Conservation (phyloP, 495 filamentous ascomycete species). For the Trichoderma asperelloides region DNA sequence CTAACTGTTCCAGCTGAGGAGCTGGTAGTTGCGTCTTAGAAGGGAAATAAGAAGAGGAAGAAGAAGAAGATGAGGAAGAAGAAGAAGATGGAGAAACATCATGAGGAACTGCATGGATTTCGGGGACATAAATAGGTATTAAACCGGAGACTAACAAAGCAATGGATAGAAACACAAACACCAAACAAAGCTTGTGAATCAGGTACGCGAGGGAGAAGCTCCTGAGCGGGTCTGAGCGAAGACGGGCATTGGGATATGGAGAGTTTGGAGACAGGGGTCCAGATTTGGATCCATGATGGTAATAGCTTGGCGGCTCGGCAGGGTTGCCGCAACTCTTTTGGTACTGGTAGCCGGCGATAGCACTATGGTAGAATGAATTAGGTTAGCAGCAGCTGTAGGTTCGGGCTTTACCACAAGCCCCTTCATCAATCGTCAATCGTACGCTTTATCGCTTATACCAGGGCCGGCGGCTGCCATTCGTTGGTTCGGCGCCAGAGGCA, state of each 20-base stretch:
- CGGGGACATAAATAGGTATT: not conserved
- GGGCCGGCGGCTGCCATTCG: not conserved
- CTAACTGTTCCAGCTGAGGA: not conserved
- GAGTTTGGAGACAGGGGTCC: not conserved
- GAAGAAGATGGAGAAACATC: not conserved
- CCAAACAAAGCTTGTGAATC: conserved; percentile 7
- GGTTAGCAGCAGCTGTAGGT: not conserved
- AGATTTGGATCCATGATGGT: conserved; percentile 3
- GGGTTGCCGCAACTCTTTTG: not conserved
- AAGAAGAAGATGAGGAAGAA: not conserved
- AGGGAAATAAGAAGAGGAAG: not conserved
- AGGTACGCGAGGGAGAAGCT: conserved; percentile 4
- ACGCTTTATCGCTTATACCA: not conserved
- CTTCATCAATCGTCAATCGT: conserved; percentile 1
- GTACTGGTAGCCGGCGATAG: not conserved
- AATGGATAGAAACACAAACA: conserved; percentile 4
- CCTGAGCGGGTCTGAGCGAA: not conserved
- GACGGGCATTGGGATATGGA: not conserved
- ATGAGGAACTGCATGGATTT: not conserved
- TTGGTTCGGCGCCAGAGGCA: not conserved
- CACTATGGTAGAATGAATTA: not conserved
- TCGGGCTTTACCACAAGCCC: not conserved
- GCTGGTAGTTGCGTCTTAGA: not conserved
- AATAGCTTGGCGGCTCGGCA: conserved; percentile 2
- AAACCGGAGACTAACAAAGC: not conserved